phyloP scores from a whole-genome alignment of 2,329 filamentous ascomycete genomes.

The Diaporthe citrichinensis region DNA sequence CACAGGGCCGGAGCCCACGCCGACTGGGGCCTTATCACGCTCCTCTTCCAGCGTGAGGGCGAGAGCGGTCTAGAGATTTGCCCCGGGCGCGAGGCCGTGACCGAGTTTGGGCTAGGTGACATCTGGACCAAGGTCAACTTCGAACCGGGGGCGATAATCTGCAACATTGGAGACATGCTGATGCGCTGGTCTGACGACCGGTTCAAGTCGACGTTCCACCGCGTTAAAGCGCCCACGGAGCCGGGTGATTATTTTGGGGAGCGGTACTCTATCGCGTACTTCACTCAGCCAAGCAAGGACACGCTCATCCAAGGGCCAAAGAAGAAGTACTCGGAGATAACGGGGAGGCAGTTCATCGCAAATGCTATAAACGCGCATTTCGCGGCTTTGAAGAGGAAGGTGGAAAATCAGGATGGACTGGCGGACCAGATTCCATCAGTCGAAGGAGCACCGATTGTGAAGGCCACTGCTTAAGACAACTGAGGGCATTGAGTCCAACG shows the following conservation, averaged over 20 bases:
- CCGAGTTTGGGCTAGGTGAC: conserved; percentile 67
- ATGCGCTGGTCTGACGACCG: conserved; percentile 73
- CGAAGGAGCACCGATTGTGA: neutral
- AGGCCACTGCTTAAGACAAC: conserved; percentile 1
- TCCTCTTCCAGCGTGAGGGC: conserved; percentile 70
- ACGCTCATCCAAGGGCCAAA: conserved; percentile 65
- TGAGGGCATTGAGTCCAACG: too few relatives aligned
- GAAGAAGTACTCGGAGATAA: conserved; percentile 69
- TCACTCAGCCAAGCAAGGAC: conserved; percentile 71
- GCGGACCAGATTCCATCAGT: neutral
- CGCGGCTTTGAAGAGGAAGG: conserved; percentile 49
- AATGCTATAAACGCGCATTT: conserved; percentile 69
- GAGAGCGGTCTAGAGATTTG: conserved; percentile 71
- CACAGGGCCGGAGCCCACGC: conserved; percentile 71
- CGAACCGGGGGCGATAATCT: conserved; percentile 64
- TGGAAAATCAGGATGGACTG: neutral
- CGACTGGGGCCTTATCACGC: conserved; percentile 70
- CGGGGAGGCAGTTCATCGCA: conserved; percentile 68
- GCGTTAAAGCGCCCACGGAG: conserved; percentile 54
- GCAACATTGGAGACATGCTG: conserved; percentile 70
- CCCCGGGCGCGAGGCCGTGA: conserved; percentile 68
- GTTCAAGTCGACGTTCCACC: conserved; percentile 73
- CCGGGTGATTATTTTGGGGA: conserved; percentile 64
- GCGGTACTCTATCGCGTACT: conserved; percentile 71
- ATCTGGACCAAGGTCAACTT: conserved; percentile 69